Conservation (phyloP, 1,284 basidiomycete species). For the Puccinia hordei region DNA sequence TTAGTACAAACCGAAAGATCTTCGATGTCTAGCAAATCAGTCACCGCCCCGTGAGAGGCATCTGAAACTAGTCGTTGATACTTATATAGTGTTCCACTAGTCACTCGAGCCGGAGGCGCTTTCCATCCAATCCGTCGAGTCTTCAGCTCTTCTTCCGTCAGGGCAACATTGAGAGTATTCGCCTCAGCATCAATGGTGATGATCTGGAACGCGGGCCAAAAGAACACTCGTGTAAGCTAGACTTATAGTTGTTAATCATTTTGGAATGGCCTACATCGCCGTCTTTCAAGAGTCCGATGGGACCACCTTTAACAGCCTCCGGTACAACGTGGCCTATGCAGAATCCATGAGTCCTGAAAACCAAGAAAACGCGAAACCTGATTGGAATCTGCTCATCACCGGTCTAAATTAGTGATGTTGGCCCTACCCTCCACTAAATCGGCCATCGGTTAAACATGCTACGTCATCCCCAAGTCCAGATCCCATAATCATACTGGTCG, state of each 20-base stretch:
- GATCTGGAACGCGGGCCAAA: neutral
- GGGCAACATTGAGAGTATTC: slow-evolving; percentile 39
- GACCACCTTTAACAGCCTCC: slow-evolving; percentile 84
- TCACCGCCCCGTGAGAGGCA: slow-evolving; percentile 48
- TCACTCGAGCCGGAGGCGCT: slow-evolving; percentile 18
- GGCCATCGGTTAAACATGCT: slow-evolving; percentile 91
- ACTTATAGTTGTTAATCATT: neutral
- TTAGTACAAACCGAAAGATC: slow-evolving; percentile 24
- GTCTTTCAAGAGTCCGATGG: slow-evolving; percentile 83
- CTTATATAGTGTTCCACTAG: slow-evolving; percentile 27
- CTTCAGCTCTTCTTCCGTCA: slow-evolving; percentile 41
- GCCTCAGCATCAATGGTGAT: slow-evolving; percentile 51
- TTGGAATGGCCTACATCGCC: slow-evolving; percentile 68
- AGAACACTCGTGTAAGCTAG: neutral
- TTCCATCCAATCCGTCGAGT: slow-evolving; percentile 38
- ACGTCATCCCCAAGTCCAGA: slow-evolving; percentile 87
- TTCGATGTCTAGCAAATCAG: slow-evolving; percentile 45
- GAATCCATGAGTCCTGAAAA: slow-evolving; percentile 63
- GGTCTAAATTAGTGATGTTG: neutral
- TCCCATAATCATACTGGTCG: slow-evolving; percentile 71
- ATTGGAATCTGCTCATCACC: too few relatives aligned
- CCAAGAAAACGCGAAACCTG: too few relatives aligned
- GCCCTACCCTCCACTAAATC: slow-evolving; percentile 86
- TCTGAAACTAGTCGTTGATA: slow-evolving; percentile 49
- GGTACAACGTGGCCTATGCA: slow-evolving; percentile 91